Conservation (phyloP, 306 rosid genomes). For the Mucuna pruriens region DNA sequence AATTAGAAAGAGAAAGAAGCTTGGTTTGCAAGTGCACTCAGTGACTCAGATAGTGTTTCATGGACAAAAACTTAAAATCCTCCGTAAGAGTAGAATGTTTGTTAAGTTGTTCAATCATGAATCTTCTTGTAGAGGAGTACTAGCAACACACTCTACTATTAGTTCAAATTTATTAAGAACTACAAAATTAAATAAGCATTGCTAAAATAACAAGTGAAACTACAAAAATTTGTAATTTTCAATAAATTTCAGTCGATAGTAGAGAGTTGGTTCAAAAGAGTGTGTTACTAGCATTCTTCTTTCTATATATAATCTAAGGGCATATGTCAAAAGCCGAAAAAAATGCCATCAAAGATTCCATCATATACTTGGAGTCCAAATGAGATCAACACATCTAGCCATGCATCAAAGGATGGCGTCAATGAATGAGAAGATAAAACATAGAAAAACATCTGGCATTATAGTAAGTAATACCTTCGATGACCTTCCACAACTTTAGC, state of each 20-base stretch:
- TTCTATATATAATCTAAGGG: neutral
- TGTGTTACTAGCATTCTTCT: no score
- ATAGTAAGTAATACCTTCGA: conserved; percentile 61
- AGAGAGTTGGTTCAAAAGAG: no score
- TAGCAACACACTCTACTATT: no score
- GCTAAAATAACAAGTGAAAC: no score
- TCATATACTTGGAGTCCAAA: neutral
- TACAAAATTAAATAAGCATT: no score
- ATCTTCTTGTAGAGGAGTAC: no score
- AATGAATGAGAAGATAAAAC: conserved; percentile 1
- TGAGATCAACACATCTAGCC: neutral
- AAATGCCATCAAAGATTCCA: neutral
- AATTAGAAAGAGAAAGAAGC: neutral
- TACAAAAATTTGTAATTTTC: no score
- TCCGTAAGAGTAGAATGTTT: neutral
- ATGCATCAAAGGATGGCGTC: neutral
- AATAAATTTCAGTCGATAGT: no score
- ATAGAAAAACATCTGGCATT: neutral
- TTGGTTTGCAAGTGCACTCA: neutral
- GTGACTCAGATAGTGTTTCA: neutral
- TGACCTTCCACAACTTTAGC: conserved; percentile 97
- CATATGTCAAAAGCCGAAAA: neutral
- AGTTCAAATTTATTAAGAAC: no score
- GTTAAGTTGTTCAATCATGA: conserved; percentile 9
- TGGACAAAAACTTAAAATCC: neutral